Percentiles rank a stretch among this genome's conserved stretches.
These are phyloP conservation scores for Solanum sparsipilum DNA, from an alignment of 257 asterid species.

Conservation along the genomic window DNA sequence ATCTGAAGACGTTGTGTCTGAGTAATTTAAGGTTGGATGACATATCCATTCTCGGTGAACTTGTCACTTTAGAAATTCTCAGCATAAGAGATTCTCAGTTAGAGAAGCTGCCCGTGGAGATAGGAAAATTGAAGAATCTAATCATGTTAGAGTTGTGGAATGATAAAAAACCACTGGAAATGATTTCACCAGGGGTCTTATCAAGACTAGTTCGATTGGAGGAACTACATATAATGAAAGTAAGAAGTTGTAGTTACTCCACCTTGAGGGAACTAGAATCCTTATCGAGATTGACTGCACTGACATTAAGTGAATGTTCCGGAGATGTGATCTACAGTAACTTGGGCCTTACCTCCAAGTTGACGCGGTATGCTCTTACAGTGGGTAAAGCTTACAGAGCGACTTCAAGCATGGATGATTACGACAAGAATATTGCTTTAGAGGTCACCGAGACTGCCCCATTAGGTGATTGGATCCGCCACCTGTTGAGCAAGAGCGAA, in stretches of 20 bases:
- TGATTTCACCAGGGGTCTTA: neutral
- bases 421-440: neutral
- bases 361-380: neutral
- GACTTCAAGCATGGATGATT: neutral
- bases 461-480: neutral
- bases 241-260: neutral
- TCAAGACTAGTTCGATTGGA: neutral
- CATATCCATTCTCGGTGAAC: neutral
- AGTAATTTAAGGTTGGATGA: neutral
- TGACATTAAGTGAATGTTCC: neutral
- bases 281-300: neutral
- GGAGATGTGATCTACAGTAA: neutral
- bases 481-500: neutral
- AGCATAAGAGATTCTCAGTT: neutral
- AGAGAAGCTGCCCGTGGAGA: neutral
- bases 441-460: neutral
- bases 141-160: neutral
- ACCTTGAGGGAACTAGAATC: neutral
- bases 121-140: neutral
- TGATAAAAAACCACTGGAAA: neutral
- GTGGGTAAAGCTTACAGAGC: neutral
- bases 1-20: neutral
- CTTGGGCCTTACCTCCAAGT: neutral
- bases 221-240: neutral
- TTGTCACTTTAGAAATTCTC: neutral